These are phyloP conservation scores for Penicillium arizonense DNA, from an alignment of 495 filamentous ascomycete species.

Conservation along the genomic window DNA sequence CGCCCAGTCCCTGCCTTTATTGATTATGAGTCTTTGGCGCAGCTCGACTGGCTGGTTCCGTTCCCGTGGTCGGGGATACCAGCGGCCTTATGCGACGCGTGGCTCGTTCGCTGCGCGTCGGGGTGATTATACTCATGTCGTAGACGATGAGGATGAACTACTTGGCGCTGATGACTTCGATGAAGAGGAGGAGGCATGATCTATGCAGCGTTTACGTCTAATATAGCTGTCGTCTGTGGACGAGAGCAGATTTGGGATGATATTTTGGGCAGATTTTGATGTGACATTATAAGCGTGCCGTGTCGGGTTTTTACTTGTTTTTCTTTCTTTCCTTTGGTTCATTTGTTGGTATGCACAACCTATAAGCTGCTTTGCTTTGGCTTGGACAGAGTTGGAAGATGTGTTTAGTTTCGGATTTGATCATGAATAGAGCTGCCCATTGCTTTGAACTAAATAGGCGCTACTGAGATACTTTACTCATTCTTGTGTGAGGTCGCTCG, in stretches of 20 bases:
- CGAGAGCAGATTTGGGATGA: neutral
- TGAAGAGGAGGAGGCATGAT: slow-evolving; percentile 77
- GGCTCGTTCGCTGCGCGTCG: slow-evolving; percentile 80
- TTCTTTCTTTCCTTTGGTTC: slow-evolving; percentile 3
- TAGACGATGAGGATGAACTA: slow-evolving; percentile 90
- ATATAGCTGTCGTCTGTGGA: neutral
- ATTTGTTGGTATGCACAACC: neutral
- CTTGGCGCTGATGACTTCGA: slow-evolving; percentile 90
- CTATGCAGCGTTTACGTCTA: neutral
- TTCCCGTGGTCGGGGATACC: slow-evolving; percentile 37
- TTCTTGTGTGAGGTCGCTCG: slow-evolving; percentile 38
- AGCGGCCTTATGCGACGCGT: slow-evolving; percentile 74
- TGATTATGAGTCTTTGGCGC: slow-evolving; percentile 66
- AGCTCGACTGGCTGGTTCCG: slow-evolving; percentile 47
- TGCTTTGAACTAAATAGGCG: no score
- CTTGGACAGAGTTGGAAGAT: neutral
- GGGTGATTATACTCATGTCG: slow-evolving; percentile 82
- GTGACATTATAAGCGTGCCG: slow-evolving; percentile 27
- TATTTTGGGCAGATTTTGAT: slow-evolving; percentile 21
- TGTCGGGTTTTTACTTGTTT: slow-evolving; percentile 8
- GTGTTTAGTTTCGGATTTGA: neutral
- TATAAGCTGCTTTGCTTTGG: no score
- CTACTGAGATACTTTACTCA: neutral
- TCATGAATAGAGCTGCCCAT: neutral
- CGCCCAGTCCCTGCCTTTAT: slow-evolving; percentile 68